Base-by-base conservation (phyloP, 805 yeast genomes). In the Candida pseudofarinosa region DNA sequence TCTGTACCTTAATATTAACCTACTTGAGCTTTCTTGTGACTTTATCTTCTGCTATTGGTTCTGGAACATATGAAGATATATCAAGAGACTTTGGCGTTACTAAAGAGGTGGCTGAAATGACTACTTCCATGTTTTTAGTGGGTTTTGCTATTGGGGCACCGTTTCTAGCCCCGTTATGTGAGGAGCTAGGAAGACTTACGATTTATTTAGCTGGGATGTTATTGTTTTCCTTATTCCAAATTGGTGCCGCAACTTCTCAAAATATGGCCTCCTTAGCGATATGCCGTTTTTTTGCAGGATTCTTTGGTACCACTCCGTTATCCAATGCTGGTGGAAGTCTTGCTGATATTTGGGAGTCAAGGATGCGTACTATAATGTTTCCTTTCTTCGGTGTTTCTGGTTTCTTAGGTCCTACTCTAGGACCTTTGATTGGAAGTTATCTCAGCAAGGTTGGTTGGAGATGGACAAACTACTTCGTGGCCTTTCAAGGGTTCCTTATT, bases 81-180 rank as follows among this genome's bases (percentile, higher is more conserved):
- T 56, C 74, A 46, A 63, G 47, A 34, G 62, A 72, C 34, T 88
- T 61, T 20, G 56, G 74, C 44, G 79, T 88, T 37, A 80, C 83
- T 33, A 46, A 54, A 3, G 85, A 79, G n/a, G 88, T 81, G 8
- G 81, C 83, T 5, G 75, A 84, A n/a, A 68, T 89, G 36, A 83
- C 86, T 41, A 73, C 85, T 13, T 79, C 96, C 12, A 26, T 88
- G 20, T 88, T 77, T 52, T 95, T 88, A 16, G 58, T 87, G 19
- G 97, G 96, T 12, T 88, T 87, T 61, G 96, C 95, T 1, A 74
- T 85, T 0, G 95, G 96, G 13, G 96, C 97, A 3, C 68, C 88
- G 37, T 55, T 85, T 19, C 88, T 89, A 86, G 95, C 43, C 3
- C 46, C 46, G 10, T 23, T 43, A 17, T 40, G 38, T 5, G 43